Conservation (phyloP, 441 rosid genomes). For the California macrophylla region DNA sequence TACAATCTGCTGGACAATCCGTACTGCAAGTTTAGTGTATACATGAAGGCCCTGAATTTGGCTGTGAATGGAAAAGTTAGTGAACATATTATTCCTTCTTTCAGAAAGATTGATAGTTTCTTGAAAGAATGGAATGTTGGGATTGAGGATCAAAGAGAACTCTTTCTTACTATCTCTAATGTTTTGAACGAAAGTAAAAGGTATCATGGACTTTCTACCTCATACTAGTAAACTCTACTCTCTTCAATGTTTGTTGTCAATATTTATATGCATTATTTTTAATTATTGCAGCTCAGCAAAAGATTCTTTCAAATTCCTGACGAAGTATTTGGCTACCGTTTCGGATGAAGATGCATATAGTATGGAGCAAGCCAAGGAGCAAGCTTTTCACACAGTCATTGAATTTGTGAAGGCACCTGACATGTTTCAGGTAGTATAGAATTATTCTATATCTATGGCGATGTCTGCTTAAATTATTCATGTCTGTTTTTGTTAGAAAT, state of each 20-base stretch:
- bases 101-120: slow-evolving; percentile 66
- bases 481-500: too few relatives aligned
- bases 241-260: neutral
- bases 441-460: too few relatives aligned
- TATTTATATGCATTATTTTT: neutral
- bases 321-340: slow-evolving; percentile 82
- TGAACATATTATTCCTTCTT: slow-evolving; percentile 60
- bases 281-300: slow-evolving; percentile 49
- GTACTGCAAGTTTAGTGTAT: slow-evolving; percentile 67
- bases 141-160: slow-evolving; percentile 65
- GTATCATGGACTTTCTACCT: slow-evolving; percentile 24
- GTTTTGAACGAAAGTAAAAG: slow-evolving; percentile 71
- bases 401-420: slow-evolving; percentile 85
- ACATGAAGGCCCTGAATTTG: slow-evolving; percentile 62
- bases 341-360: slow-evolving; percentile 55
- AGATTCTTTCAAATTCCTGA: slow-evolving; percentile 66
- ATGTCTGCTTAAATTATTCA: neutral
- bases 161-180: slow-evolving; percentile 64
- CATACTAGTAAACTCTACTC: too few relatives aligned
- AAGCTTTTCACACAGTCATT: slow-evolving; percentile 58
- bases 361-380: slow-evolving; percentile 82
- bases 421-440: slow-evolving; percentile 92
- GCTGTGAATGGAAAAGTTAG: slow-evolving; percentile 72
- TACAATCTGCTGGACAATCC: slow-evolving; percentile 72
- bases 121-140: slow-evolving; percentile 94